Evolutionary conservation across 208 protist species (phyloP).

Genomic region (Crithidia acanthocephali): DNA sequence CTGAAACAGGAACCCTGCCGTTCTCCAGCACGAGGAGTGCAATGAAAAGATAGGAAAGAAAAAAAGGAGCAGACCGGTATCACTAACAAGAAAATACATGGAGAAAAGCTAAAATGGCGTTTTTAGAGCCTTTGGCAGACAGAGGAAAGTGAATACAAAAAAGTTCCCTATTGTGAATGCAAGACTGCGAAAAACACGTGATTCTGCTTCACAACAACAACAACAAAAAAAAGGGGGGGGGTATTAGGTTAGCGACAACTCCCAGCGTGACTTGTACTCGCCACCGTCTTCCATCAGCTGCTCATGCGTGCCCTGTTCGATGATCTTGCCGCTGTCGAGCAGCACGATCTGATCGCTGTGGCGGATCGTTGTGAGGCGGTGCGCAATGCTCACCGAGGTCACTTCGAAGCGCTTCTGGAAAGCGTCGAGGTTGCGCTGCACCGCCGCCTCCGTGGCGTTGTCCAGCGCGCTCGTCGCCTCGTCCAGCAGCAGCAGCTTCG

Average conservation of each 20-base stretch:
- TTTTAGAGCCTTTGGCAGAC: too few relatives aligned
- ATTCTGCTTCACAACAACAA: too few relatives aligned
- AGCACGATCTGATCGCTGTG: conserved; percentile 76
- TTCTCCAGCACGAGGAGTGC: background rate
- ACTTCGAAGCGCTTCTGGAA: conserved; percentile 47
- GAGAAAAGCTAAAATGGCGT: too few relatives aligned
- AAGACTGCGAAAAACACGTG: too few relatives aligned
- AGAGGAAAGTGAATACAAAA: background rate
- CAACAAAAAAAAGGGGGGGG: background rate
- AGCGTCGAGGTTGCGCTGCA: conserved; percentile 68
- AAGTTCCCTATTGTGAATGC: too few relatives aligned
- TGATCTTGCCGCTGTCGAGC: conserved; percentile 73
- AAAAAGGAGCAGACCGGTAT: too few relatives aligned
- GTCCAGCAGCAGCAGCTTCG: conserved; percentile 78
- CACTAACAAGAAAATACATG: background rate
- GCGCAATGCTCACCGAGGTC: conserved; percentile 82
- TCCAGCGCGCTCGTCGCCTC: conserved; percentile 88
- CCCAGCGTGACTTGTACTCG: conserved; percentile 76
- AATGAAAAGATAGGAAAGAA: background rate
- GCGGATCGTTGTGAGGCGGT: conserved; percentile 84
- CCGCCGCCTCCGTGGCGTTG: conserved; percentile 73
- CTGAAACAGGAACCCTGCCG: too few relatives aligned
- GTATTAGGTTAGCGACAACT: conserved; percentile 42
- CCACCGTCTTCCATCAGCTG: conserved; percentile 67
- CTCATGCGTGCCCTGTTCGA: conserved; percentile 79